A percentile compares a stretch with the other conserved stretches of the same genome.
Evolutionary conservation across 192 early-diverging fungal genomes (phyloP).

Genomic region (Geranomyces variabilis): DNA sequence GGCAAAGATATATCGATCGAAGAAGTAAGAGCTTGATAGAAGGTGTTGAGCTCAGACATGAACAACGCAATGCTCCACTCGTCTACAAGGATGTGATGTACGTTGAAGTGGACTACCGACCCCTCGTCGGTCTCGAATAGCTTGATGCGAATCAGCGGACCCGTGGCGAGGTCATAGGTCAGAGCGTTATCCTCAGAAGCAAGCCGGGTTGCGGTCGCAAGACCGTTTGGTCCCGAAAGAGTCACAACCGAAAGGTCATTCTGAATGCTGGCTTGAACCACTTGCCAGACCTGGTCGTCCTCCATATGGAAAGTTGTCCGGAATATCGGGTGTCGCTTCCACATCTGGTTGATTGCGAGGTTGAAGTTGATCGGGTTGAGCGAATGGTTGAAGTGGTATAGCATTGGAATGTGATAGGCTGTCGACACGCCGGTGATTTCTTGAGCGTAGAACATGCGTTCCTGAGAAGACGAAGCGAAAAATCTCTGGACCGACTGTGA

Average conservation of each 20-base stretch:
- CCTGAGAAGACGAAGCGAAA: slow-evolving; percentile 4
- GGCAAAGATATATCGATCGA: too few relatives aligned
- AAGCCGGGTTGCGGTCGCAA: not conserved
- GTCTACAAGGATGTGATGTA: slow-evolving; percentile 22
- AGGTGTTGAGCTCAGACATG: slow-evolving; percentile 4
- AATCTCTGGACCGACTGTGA: not conserved
- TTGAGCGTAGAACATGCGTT: slow-evolving; percentile 12
- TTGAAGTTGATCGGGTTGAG: not conserved
- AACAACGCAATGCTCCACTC: slow-evolving; percentile 1
- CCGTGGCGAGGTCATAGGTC: not conserved
- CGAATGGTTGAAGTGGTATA: not conserved
- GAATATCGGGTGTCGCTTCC: not conserved
- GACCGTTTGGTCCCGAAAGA: not conserved
- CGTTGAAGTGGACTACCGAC: slow-evolving; percentile 8
- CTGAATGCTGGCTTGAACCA: not conserved
- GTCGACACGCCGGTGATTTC: not conserved
- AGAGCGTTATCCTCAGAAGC: not conserved
- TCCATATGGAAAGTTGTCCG: slow-evolving; percentile 10
- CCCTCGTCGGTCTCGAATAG: not conserved
- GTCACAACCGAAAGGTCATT: not conserved
- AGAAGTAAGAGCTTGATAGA: not conserved
- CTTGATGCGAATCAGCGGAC: not conserved
- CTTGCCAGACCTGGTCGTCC: slow-evolving; percentile 5
- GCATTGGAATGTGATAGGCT: not conserved
- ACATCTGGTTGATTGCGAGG: not conserved